Conservation (phyloP, 2,329 filamentous ascomycete genomes). For the Albophoma yamanashiensis region DNA sequence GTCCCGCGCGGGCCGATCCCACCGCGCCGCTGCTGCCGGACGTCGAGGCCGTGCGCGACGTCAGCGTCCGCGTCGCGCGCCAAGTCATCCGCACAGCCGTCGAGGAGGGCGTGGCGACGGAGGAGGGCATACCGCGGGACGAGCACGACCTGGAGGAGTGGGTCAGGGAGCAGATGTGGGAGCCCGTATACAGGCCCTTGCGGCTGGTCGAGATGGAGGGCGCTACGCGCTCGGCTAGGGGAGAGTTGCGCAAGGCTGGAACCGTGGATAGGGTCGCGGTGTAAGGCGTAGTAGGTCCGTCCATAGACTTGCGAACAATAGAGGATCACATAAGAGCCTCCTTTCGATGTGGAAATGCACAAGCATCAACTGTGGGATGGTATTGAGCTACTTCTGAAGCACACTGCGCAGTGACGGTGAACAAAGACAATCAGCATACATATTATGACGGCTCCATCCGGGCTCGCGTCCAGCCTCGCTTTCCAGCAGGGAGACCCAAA, state of each 20-base stretch:
- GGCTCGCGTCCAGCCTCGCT: background rate
- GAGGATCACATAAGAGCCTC: background rate
- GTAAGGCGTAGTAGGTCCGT: background rate
- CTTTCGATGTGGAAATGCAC: background rate
- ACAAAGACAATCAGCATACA: background rate
- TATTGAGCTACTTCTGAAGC: background rate
- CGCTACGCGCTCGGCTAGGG: conserved; percentile 45
- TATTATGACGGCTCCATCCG: background rate
- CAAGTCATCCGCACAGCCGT: conserved; percentile 64
- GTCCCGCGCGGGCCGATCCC: conserved; percentile 55
- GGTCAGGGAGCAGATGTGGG: conserved; percentile 75
- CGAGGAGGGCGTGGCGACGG: conserved; percentile 55
- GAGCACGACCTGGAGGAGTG: conserved; percentile 53
- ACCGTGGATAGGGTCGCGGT: conserved; percentile 12
- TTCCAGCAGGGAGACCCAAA: background rate
- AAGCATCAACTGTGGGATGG: background rate
- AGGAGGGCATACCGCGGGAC: conserved; percentile 50
- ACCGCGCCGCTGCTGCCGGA: conserved; percentile 63
- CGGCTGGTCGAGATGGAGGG: conserved; percentile 39
- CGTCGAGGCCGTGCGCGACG: conserved; percentile 60
- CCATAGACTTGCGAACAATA: background rate
- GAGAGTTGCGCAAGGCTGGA: conserved; percentile 19
- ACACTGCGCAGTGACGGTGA: background rate
- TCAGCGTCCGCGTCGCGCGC: conserved; percentile 68
- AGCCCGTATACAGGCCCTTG: conserved; percentile 56